phyloP scores from a whole-genome alignment of 1,284 basidiomycete genomes.

The Ceratobasidium sp. region DNA sequence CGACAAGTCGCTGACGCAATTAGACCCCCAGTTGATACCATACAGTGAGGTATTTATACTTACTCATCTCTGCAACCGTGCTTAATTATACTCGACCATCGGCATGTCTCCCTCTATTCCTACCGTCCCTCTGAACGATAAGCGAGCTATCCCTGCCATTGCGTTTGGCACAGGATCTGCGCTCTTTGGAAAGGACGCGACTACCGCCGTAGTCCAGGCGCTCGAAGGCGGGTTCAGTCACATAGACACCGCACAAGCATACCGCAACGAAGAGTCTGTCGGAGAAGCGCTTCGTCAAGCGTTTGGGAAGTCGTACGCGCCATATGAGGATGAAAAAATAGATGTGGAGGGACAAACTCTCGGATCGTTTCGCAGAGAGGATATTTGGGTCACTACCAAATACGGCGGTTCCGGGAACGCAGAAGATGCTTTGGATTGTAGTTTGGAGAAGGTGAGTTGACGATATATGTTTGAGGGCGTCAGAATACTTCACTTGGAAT shows the following conservation, averaged over 20 bases:
- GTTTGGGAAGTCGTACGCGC: not conserved
- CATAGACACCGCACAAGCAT: conserved; percentile 66
- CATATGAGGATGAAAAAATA: too few relatives aligned
- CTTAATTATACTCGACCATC: not conserved
- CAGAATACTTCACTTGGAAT: not conserved
- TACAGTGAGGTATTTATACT: too few relatives aligned
- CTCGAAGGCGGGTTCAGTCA: conserved; percentile 69
- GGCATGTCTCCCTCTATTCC: too few relatives aligned
- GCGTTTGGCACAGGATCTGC: conserved; percentile 70
- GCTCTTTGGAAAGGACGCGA: conserved; percentile 65
- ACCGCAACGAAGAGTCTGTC: conserved; percentile 67
- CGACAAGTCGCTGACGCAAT: conserved; percentile 14
- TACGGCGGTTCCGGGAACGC: conserved; percentile 66
- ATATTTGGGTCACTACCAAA: conserved; percentile 53
- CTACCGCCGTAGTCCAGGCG: conserved; percentile 68
- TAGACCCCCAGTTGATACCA: not conserved
- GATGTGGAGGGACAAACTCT: conserved; percentile 15
- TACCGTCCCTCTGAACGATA: conserved; percentile 21
- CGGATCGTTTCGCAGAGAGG: conserved; percentile 13
- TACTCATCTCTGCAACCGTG: too few relatives aligned
- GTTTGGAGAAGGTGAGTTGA: conserved; percentile 66
- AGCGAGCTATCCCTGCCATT: conserved; percentile 57
- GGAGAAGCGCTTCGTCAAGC: conserved; percentile 65
- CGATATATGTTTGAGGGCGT: conserved; percentile 44
- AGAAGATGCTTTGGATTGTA: conserved; percentile 68